Evolutionary conservation across 2,329 filamentous ascomycete genomes (phyloP).

Genomic region (Aspergillus melleus): DNA sequence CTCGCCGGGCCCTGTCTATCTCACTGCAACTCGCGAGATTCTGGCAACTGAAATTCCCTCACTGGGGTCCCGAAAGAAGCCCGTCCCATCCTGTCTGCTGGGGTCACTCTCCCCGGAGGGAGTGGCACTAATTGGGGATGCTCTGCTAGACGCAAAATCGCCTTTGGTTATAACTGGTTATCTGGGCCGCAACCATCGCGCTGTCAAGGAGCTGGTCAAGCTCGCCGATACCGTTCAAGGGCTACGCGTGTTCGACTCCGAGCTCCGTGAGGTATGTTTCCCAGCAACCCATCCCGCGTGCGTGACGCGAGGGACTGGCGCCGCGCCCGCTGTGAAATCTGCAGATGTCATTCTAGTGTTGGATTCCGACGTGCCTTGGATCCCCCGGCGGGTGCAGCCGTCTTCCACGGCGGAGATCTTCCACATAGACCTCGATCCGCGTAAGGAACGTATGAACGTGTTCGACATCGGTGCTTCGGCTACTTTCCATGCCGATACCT

Average conservation of each 20-base stretch:
- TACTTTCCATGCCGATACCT: constrained; percentile 9
- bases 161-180: constrained; percentile 53
- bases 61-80: constrained; percentile 12
- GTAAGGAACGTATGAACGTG: constrained; percentile 44
- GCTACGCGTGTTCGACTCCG: constrained; percentile 50
- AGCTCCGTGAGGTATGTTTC: constrained; percentile 57
- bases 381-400: constrained; percentile 48
- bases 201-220: constrained; percentile 42
- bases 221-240: constrained; percentile 51
- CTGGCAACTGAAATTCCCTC: constrained; percentile 51
- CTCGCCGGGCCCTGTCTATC: constrained; percentile 75
- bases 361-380: constrained; percentile 90
- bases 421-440: constrained; percentile 66
- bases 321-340: constrained; percentile 65
- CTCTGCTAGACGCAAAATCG: constrained; percentile 44
- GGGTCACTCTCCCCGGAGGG: constrained; percentile 8
- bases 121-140: constrained; percentile 40
- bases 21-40: constrained; percentile 74
- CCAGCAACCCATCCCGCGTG: constrained; percentile 9
- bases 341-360: constrained; percentile 82
- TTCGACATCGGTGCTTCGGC: constrained; percentile 11
- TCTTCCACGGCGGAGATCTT: constrained; percentile 52
- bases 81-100: not conserved
- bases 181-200: constrained; percentile 45
- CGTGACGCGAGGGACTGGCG: constrained; percentile 64